Percentiles rank a stretch among this genome's conserved stretches.
Conservation (phyloP, 257 asterid genomes). For the Solanum neorickii region DNA sequence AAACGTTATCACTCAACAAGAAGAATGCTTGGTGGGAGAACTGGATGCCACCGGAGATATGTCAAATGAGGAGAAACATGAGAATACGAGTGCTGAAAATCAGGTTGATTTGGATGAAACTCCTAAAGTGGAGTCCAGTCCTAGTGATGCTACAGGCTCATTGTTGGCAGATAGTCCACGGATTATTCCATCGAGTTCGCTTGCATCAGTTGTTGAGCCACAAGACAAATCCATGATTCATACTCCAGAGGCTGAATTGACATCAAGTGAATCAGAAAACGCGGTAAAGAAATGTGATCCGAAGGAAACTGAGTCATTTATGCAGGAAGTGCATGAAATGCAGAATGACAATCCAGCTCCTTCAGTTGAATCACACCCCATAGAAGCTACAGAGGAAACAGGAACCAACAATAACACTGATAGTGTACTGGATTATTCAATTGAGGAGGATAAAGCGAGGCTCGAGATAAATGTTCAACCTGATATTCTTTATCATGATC, state of each 20-base stretch:
- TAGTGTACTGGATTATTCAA: not conserved
- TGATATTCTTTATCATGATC: not conserved
- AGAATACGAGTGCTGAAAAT: not conserved
- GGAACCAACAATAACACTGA: not conserved
- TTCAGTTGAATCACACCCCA: not conserved
- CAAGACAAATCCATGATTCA: slow-evolving; percentile 2
- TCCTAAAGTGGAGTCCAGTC: not conserved
- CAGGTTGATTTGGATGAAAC: not conserved
- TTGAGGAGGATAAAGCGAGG: not conserved
- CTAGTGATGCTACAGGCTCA: not conserved
- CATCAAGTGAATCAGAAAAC: not conserved
- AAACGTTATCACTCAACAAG: not conserved
- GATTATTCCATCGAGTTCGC: not conserved
- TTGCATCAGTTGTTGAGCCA: not conserved
- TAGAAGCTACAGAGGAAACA: slow-evolving; percentile 1
- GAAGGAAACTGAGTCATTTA: not conserved
- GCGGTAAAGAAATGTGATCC: not conserved
- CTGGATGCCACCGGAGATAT: not conserved
- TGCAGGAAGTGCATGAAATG: slow-evolving; percentile 1
- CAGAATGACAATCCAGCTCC: not conserved
- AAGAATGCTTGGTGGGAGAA: not conserved
- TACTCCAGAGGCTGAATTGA: slow-evolving; percentile 5
- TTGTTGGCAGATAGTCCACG: slow-evolving; percentile 3
- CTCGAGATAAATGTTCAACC: not conserved
- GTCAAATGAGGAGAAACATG: slow-evolving; percentile 5